phyloP scores from a whole-genome alignment of 176 grass and related monocot genomes.

The Oryza meridionalis region DNA sequence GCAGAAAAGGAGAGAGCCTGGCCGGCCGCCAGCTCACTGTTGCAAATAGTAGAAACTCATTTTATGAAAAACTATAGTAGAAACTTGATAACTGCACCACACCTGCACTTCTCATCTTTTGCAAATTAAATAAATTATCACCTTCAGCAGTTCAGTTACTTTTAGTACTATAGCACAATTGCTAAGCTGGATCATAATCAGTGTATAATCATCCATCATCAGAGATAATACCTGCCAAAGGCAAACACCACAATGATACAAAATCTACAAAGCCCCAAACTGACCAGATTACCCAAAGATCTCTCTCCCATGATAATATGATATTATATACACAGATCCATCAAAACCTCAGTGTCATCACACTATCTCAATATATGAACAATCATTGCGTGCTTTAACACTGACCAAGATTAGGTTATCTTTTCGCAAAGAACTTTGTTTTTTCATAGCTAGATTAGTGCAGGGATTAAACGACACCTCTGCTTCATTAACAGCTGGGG shows the following conservation, averaged over 20 bases:
- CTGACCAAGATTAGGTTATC: not conserved
- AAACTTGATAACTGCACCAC: not conserved
- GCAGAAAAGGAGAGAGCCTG: no score
- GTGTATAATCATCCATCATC: not conserved
- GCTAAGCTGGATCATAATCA: not conserved
- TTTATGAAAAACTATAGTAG: not conserved
- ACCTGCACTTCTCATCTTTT: not conserved
- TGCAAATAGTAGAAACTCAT: not conserved
- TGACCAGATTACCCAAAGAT: not conserved
- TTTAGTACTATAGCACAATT: not conserved
- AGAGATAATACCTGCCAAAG: not conserved
- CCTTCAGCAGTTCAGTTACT: not conserved
- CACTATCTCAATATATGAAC: not conserved
- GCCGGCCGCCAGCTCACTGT: not conserved
- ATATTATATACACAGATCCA: not conserved
- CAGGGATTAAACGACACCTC: not conserved
- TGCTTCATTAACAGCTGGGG: not conserved
- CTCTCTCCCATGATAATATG: not conserved
- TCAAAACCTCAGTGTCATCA: not conserved
- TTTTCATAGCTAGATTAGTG: not conserved
- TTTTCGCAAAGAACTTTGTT: not conserved
- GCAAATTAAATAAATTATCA: not conserved
- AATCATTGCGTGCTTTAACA: not conserved
- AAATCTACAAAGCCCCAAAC: not conserved
- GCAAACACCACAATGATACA: not conserved